Conservation (phyloP, 2,329 filamentous ascomycete species). For the Chaetomium sp. region DNA sequence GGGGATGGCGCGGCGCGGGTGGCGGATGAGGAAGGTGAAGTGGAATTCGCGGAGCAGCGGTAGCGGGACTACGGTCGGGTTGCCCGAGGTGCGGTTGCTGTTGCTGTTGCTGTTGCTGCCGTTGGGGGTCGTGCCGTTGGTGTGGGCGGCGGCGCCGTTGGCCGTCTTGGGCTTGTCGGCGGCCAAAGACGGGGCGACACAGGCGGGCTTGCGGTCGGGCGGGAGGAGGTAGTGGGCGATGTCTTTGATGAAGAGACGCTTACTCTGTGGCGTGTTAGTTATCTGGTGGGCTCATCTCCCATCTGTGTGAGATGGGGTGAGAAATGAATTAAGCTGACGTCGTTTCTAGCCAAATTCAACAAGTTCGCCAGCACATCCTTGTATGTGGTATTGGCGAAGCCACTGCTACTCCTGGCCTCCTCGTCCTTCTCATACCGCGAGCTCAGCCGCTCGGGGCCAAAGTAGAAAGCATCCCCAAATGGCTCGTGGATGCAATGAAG, state of each 20-base stretch:
- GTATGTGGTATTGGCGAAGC: conserved; percentile 71
- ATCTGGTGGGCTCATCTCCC: background rate
- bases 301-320: background rate
- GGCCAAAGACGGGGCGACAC: conserved; percentile 74
- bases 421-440: conserved; percentile 74
- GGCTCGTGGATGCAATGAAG: conserved; percentile 90
- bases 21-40: conserved; percentile 95
- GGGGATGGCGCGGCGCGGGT: conserved; percentile 87
- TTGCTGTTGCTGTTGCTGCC: conserved; percentile 50
- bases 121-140: conserved; percentile 37
- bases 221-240: conserved; percentile 92
- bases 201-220: conserved; percentile 66
- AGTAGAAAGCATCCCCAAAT: conserved; percentile 96
- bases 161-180: conserved; percentile 28
- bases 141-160: too few species aligned
- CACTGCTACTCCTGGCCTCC: conserved; percentile 58
- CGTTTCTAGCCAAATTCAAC: conserved; percentile 64
- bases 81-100: conserved; percentile 46
- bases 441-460: conserved; percentile 84
- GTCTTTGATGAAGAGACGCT: conserved; percentile 97
- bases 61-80: conserved; percentile 82
- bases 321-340: conserved; percentile 59
- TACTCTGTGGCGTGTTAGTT: conserved; percentile 58
- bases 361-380: conserved; percentile 76
- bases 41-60: conserved; percentile 78